Percentiles rank a stretch among this genome's conserved stretches.
Evolutionary conservation across 2,329 filamentous ascomycete genomes (phyloP).

Genomic region (Cladosporium sp.): DNA sequence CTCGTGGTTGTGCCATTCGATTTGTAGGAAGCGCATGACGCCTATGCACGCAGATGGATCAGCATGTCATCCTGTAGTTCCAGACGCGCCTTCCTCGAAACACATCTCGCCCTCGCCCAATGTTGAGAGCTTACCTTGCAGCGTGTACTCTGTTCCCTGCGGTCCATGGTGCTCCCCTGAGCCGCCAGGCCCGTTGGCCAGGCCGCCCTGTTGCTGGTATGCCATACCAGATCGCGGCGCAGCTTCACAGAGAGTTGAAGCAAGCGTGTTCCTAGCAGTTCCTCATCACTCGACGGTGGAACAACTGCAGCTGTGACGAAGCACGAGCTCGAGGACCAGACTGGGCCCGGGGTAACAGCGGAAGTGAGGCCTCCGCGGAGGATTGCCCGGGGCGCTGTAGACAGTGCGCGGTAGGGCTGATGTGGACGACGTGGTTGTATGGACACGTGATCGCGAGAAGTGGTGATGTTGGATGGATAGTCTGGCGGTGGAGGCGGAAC

Average conservation of each 20-base stretch:
- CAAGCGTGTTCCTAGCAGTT: slow-evolving; percentile 1
- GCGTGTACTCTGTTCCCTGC: slow-evolving; percentile 68
- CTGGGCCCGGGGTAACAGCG: slow-evolving; percentile 18
- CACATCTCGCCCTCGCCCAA: not conserved
- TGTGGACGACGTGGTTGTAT: not conserved
- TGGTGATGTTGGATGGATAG: not conserved
- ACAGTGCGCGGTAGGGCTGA: not conserved
- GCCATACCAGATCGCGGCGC: slow-evolving; percentile 53
- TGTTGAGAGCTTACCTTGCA: slow-evolving; percentile 57
- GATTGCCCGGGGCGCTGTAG: slow-evolving; percentile 8
- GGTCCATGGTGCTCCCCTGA: slow-evolving; percentile 51
- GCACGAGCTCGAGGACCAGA: slow-evolving; percentile 19
- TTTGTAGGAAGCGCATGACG: slow-evolving; percentile 98
- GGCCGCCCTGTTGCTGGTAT: slow-evolving; percentile 68
- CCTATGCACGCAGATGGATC: slow-evolving; percentile 52
- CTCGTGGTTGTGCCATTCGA: slow-evolving; percentile 98
- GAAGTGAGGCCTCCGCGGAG: slow-evolving; percentile 19
- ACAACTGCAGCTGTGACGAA: slow-evolving; percentile 20
- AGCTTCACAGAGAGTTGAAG: not conserved
- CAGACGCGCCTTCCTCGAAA: not conserved
- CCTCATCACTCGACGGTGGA: slow-evolving; percentile 12
- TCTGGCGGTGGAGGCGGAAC: not conserved
- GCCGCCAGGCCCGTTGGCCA: slow-evolving; percentile 56
- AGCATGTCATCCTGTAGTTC: slow-evolving; percentile 21
- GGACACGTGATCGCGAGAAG: not conserved